Evolutionary conservation across 108 stramenopile genomes (phyloP).

Genomic region (Cyclotella distinguenda): DNA sequence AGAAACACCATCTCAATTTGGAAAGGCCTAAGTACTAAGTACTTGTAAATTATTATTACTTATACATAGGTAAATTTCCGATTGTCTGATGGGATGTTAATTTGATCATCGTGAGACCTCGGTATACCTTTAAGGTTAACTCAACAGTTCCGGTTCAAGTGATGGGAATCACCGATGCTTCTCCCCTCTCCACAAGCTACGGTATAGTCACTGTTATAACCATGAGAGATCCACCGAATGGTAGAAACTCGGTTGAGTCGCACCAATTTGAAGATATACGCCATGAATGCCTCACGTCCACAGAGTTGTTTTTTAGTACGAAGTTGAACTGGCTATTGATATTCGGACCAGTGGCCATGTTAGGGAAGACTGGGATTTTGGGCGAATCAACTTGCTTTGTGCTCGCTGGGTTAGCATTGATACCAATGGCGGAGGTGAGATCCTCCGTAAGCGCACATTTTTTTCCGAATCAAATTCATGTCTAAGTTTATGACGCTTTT

Average conservation of each 20-base stretch:
- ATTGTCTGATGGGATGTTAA: too few species aligned
- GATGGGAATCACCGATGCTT: too few species aligned
- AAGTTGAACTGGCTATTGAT: conserved; percentile 81
- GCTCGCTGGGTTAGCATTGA: conserved; percentile 73
- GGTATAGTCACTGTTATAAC: too few species aligned
- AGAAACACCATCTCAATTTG: too few species aligned
- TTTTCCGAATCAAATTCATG: not conserved
- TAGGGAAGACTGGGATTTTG: conserved; percentile 83
- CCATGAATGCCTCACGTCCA: conserved; percentile 31
- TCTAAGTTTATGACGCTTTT: not conserved
- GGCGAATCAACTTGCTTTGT: conserved; percentile 81
- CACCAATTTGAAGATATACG: conserved; percentile 4
- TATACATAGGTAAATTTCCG: too few species aligned
- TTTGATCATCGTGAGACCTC: too few species aligned
- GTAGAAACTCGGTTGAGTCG: not conserved
- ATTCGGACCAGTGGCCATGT: conserved; percentile 80
- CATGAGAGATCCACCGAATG: not conserved
- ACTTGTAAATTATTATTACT: too few species aligned
- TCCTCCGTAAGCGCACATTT: not conserved
- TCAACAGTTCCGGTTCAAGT: too few species aligned
- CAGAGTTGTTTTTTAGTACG: conserved; percentile 47
- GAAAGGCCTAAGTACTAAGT: too few species aligned
- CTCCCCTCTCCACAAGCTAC: too few species aligned
- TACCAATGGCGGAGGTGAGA: conserved; percentile 83
- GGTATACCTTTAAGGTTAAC: too few species aligned